phyloP scores from a whole-genome alignment of 139 green algal genomes.

The Klebsormidium nitens region DNA sequence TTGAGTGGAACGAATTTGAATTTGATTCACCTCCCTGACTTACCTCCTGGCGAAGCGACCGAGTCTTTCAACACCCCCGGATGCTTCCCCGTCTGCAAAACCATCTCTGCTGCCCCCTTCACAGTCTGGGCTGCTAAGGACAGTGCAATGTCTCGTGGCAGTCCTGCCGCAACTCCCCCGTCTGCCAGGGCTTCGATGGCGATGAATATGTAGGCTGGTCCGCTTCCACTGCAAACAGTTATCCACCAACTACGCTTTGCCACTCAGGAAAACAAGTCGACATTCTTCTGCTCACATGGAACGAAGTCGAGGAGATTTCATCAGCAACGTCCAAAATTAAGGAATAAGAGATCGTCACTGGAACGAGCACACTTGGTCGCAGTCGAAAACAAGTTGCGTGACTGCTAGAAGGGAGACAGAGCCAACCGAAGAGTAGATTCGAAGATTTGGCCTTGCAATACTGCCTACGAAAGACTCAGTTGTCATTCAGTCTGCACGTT shows the following conservation, averaged over 20 bases:
- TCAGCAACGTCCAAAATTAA: too few species aligned
- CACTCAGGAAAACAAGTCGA: conserved; percentile 16
- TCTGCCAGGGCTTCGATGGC: conserved; percentile 95
- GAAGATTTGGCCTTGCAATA: too few species aligned
- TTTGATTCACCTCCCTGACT: background rate
- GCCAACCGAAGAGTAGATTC: background rate
- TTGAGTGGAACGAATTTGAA: background rate
- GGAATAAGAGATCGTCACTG: too few species aligned
- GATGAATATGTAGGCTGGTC: conserved; percentile 91
- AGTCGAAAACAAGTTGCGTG: background rate
- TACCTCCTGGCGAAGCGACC: conserved; percentile 73
- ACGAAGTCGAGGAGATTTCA: too few species aligned
- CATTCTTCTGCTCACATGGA: conserved; percentile 8
- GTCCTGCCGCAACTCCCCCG: conserved; percentile 77
- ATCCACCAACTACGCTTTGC: background rate
- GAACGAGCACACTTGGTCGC: too few species aligned
- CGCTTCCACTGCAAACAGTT: conserved; percentile 54
- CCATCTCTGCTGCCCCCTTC: conserved; percentile 90
- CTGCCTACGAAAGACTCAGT: too few species aligned
- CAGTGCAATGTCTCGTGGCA: conserved; percentile 78
- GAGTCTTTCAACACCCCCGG: conserved; percentile 86
- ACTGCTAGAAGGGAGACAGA: background rate
- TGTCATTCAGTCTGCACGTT: too few species aligned
- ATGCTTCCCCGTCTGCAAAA: conserved; percentile 89
- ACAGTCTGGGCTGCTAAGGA: conserved; percentile 69